A percentile compares a stretch with the other conserved stretches of the same genome.
phyloP scores from a whole-genome alignment of 139 green algal species.

The Pseudopediastrum boryanum region DNA sequence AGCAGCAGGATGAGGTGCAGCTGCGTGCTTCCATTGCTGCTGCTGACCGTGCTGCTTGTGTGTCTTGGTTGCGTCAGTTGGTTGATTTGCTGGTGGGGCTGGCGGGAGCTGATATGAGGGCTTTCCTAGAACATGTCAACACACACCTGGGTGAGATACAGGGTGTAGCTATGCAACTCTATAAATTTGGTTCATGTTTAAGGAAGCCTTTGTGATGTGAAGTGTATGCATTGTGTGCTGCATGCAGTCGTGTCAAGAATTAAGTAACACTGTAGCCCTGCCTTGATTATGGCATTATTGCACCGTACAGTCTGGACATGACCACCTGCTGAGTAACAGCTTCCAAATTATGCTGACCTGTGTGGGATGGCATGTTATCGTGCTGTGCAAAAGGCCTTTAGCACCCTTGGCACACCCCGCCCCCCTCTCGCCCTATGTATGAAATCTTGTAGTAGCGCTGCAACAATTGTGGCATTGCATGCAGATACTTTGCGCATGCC shows the following conservation, averaged over 20 bases:
- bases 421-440: no score
- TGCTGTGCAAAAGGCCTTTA: no score
- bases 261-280: background rate
- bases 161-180: no score
- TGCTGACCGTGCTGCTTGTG: background rate
- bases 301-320: background rate
- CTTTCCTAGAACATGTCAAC: conserved; percentile 30
- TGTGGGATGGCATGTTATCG: no score
- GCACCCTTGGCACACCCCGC: no score
- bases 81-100: conserved; percentile 23
- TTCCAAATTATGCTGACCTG: no score
- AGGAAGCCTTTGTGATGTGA: background rate
- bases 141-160: conserved; percentile 18
- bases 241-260: background rate
- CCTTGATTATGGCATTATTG: background rate
- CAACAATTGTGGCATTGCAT: no score
- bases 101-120: conserved; percentile 10
- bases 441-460: no score
- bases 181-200: no score
- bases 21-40: background rate
- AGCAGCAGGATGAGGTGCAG: background rate
- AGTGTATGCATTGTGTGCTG: background rate
- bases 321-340: no score
- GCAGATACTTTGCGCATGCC: no score
- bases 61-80: conserved; percentile 15